phyloP scores from a whole-genome alignment of 257 asterid species.

The Forsythia suspensa region DNA sequence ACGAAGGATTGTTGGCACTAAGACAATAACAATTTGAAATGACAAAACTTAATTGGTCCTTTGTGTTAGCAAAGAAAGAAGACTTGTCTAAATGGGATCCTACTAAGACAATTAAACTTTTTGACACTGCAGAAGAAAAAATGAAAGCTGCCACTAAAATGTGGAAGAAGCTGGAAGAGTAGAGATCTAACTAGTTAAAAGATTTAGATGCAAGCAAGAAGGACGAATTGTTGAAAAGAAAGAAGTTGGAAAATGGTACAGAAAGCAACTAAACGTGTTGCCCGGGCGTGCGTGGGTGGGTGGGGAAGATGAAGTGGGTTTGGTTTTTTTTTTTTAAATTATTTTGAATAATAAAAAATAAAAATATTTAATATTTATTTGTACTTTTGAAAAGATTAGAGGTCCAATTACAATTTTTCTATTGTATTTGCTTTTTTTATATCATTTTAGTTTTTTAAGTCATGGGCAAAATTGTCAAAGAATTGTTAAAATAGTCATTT shows the following conservation, averaged over 20 bases:
- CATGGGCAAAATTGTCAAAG: too few relatives aligned
- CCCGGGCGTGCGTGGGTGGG: too few relatives aligned
- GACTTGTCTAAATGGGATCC: constrained; percentile 82
- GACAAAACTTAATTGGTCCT: constrained; percentile 98
- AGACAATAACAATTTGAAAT: constrained; percentile 95
- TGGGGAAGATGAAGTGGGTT: too few relatives aligned
- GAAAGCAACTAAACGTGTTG: constrained; percentile 13
- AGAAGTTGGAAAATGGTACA: constrained; percentile 50
- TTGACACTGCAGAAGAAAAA: constrained; percentile 76
- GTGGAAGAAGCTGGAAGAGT: constrained; percentile 94
- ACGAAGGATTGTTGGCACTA: constrained; percentile 76
- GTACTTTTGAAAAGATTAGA: too few relatives aligned
- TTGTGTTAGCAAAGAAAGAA: constrained; percentile 73
- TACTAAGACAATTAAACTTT: constrained; percentile 65
- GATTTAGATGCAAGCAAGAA: constrained; percentile 58
- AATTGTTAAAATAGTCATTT: too few relatives aligned
- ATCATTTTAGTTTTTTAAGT: too few relatives aligned
- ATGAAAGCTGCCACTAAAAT: constrained; percentile 84
- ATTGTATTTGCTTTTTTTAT: too few relatives aligned
- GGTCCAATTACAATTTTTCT: too few relatives aligned
- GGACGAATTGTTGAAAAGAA: constrained; percentile 61
- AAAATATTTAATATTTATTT: too few relatives aligned
- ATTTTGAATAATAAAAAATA: too few relatives aligned
- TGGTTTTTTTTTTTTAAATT: too few relatives aligned
- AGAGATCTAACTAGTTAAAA: constrained; percentile 64